These are phyloP conservation scores for Phytophthora uliginosa DNA, from an alignment of 352 stramenopile species.

Conservation along the genomic window DNA sequence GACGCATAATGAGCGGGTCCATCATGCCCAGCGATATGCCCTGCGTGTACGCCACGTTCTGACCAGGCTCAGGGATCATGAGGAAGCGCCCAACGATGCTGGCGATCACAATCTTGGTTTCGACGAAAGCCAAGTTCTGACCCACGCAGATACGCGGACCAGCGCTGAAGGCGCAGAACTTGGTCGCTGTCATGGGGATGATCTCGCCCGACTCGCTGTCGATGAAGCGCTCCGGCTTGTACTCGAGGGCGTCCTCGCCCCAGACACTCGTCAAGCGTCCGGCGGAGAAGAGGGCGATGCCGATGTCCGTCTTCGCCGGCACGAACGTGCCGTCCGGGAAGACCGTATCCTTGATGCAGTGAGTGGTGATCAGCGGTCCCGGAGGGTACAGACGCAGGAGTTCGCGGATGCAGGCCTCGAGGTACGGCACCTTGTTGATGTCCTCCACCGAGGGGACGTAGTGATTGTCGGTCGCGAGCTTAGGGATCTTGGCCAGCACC, in stretches of 20 bases:
- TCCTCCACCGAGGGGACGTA: constrained; percentile 57
- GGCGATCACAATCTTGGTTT: constrained; percentile 73
- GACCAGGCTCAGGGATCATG: constrained; percentile 56
- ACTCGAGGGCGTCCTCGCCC: constrained; percentile 52
- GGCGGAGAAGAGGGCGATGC: constrained; percentile 51
- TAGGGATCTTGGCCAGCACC: constrained; percentile 33
- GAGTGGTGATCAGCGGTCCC: constrained; percentile 52
- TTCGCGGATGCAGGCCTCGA: constrained; percentile 67
- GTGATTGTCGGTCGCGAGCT: constrained; percentile 21
- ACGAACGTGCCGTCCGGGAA: constrained; percentile 73
- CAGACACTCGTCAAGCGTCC: constrained; percentile 55
- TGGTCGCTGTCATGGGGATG: constrained; percentile 40
- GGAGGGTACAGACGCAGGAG: constrained; percentile 66
- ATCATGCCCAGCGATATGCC: constrained; percentile 68
- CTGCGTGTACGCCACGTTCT: constrained; percentile 76
- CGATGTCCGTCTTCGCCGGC: constrained; percentile 37
- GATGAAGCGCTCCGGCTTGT: constrained; percentile 61
- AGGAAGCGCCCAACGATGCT: constrained; percentile 56
- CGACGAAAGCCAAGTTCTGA: constrained; percentile 54
- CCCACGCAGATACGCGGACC: constrained; percentile 67
- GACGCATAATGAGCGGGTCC: constrained; percentile 39
- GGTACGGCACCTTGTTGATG: constrained; percentile 61
- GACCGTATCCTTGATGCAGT: constrained; percentile 52
- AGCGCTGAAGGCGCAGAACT: constrained; percentile 65
- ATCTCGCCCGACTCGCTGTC: constrained; percentile 41